Evolutionary conservation across 495 filamentous ascomycete genomes (phyloP).

Genomic region (Penicillium manginii): DNA sequence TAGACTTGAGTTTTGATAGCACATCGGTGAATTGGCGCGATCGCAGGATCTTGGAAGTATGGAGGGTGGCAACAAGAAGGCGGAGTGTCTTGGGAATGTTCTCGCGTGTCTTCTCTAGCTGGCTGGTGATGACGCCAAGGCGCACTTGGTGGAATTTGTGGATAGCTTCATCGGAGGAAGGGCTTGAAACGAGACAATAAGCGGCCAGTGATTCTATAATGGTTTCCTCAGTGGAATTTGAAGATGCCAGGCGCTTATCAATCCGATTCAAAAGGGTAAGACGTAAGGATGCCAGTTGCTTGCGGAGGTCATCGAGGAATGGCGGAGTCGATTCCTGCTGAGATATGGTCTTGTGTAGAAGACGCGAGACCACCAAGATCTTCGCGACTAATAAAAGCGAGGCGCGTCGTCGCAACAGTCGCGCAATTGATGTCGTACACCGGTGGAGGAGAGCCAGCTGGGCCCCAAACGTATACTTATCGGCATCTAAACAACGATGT

Average conservation of each 20-base stretch:
- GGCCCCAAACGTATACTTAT: conserved; percentile 59
- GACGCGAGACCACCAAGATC: conserved; percentile 74
- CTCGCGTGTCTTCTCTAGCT: conserved; percentile 49
- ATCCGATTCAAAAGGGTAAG: conserved; percentile 66
- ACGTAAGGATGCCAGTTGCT: conserved; percentile 62
- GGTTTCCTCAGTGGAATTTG: conserved; percentile 49
- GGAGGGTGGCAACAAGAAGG: conserved; percentile 77
- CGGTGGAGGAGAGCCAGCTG: conserved; percentile 66
- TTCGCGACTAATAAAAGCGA: conserved; percentile 74
- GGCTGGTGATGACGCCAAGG: conserved; percentile 62
- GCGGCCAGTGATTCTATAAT: conserved; percentile 77
- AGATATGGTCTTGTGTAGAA: conserved; percentile 69
- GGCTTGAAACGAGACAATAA: conserved; percentile 81
- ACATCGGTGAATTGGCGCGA: conserved; percentile 73
- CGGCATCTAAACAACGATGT: conserved; percentile 46
- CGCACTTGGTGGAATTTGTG: conserved; percentile 80
- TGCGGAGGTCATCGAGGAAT: conserved; percentile 64
- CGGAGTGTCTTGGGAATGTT: conserved; percentile 65
- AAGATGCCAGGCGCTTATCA: conserved; percentile 64
- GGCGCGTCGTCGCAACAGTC: conserved; percentile 59
- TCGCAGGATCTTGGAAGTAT: conserved; percentile 73
- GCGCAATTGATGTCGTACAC: conserved; percentile 56
- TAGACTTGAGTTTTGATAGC: conserved; percentile 67
- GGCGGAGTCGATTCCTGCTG: conserved; percentile 52
- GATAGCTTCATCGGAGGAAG: conserved; percentile 78